A percentile compares a stretch with the other conserved stretches of the same genome.
Evolutionary conservation across 1,139 yeast genomes (phyloP).

Genomic region (Saccharomyces uvarum): DNA sequence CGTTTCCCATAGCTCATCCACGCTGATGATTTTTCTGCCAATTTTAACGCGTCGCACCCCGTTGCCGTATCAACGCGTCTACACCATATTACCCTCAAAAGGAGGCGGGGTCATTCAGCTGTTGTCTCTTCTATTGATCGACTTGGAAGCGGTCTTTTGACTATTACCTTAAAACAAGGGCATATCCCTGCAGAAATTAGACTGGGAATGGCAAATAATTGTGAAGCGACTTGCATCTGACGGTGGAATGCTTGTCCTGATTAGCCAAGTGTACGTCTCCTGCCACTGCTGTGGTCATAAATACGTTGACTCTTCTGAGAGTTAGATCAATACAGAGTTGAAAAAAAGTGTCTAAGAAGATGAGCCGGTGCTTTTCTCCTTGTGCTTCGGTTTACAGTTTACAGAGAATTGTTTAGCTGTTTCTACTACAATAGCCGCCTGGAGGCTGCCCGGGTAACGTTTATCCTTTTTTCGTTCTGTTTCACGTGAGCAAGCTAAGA

Average conservation of each 20-base stretch:
- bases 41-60: conserved; percentile 3
- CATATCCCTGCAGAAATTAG: too few relatives aligned
- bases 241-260: background rate
- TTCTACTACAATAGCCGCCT: background rate
- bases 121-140: background rate
- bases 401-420: background rate
- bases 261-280: background rate
- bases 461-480: background rate
- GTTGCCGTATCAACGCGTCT: conserved; percentile 1
- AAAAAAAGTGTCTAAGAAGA: too few relatives aligned
- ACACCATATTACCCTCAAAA: background rate
- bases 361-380: too few relatives aligned
- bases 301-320: too few relatives aligned
- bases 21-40: background rate
- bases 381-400: background rate
- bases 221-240: background rate
- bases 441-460: background rate
- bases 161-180: background rate
- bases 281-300: background rate
- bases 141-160: background rate
- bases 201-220: too few relatives aligned
- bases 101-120: background rate
- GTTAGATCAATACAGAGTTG: too few relatives aligned
- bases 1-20: background rate
- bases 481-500: background rate